Evolutionary conservation across 1,139 yeast genomes (phyloP), one percentile per base, ranked within the genome.

Genomic region (Pichia kudriavzevii): DNA sequence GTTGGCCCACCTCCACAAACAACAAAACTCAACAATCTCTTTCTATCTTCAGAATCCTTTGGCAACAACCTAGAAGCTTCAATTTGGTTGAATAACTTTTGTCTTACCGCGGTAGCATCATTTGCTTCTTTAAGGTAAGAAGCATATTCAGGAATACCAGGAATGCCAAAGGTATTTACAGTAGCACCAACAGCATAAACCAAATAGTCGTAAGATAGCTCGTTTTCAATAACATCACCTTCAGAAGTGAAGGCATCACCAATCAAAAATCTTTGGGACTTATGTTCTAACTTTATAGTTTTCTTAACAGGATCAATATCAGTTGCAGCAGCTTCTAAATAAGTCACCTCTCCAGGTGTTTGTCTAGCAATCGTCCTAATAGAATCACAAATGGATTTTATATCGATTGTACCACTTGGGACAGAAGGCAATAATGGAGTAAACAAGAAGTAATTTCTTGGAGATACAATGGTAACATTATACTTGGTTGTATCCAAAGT

Each of bases 1-100:
- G 94, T 83, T 56, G 94, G 91, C 48, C 94, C 94, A 66, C 94
- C 94, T 53, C 95, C 95, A 53, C 87, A 82, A 44, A 83, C 85
- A 41, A 81, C 87, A 50, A 82, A 69, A 28, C 78, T 72, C 55
- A 80, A 66, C 46, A 85, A 70, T 64, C 85, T 70, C 61, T 74
- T 73, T 63, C 93, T 71, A 56, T 79, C 85, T 10, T 69, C 65
- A 45, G 74, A 76, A 41, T 66, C 77, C 55, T 70, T 67, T 38
- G 87, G 83, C 51, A 81, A 68, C 47, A 77, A 64, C 59, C 79
- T 74, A 28, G 93, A 82, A 48, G 78, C 83, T 59, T 80, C 85
- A 46, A 80, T 69, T 45, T 78, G 71, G 47, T 77, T 79, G 68
- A 72, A 71, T 40, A 73, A 61, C 46, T 69, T 65, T 53, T 62